phyloP scores from a whole-genome alignment of 1,284 basidiomycete genomes.

The Irpex sp. region DNA sequence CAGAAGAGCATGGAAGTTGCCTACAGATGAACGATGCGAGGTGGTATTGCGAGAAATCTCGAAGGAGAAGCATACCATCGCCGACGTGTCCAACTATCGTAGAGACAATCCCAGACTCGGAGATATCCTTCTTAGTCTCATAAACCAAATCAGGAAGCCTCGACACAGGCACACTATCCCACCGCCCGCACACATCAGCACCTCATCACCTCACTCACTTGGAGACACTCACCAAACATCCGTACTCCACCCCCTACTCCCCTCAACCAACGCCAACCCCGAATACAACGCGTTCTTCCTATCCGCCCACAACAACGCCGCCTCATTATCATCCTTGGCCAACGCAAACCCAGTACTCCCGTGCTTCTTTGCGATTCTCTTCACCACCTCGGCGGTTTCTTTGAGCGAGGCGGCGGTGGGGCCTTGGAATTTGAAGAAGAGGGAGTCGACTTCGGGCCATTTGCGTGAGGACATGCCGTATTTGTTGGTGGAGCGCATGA shows the following conservation, averaged over 20 bases:
- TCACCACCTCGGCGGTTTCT: slow-evolving; percentile 61
- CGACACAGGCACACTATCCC: slow-evolving; percentile 72
- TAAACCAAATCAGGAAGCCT: slow-evolving; percentile 73
- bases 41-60: slow-evolving; percentile 18
- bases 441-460: slow-evolving; percentile 68
- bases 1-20: slow-evolving; percentile 56
- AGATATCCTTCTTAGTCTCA: slow-evolving; percentile 74
- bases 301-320: slow-evolving; percentile 78
- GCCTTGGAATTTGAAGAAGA: slow-evolving; percentile 91
- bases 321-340: slow-evolving; percentile 66
- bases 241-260: slow-evolving; percentile 71
- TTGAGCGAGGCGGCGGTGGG: slow-evolving; percentile 54
- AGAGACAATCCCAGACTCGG: slow-evolving; percentile 53
- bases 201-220: not conserved
- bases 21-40: slow-evolving; percentile 22
- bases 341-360: slow-evolving; percentile 72
- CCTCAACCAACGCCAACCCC: slow-evolving; percentile 63
- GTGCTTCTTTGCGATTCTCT: slow-evolving; percentile 57
- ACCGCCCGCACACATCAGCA: not conserved
- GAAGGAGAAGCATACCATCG: slow-evolving; percentile 54
- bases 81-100: slow-evolving; percentile 82
- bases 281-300: slow-evolving; percentile 82
- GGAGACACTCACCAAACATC: slow-evolving; percentile 67
- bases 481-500: slow-evolving; percentile 69
- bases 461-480: slow-evolving; percentile 53